Percentiles rank a stretch among this genome's conserved stretches.
Evolutionary conservation across 306 rosid genomes (phyloP).

Genomic region (Fagus sylvatica): DNA sequence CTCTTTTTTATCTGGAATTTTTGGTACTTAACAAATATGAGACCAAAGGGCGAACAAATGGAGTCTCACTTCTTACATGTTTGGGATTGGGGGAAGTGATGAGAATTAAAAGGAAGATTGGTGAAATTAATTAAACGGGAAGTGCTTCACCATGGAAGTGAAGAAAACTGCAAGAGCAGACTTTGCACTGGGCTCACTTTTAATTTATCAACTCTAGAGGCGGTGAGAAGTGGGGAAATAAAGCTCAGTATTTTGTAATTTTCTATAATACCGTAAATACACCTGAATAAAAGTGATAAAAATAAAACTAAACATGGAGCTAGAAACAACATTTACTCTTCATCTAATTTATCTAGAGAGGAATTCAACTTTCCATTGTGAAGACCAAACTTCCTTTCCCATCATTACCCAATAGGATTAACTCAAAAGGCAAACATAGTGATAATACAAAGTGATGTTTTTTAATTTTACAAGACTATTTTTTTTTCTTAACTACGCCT

Average conservation of each 20-base stretch:
- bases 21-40: background rate
- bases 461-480: background rate
- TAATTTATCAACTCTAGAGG: background rate
- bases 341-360: background rate
- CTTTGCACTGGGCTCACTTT: background rate
- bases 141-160: background rate
- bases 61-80: background rate
- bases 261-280: background rate
- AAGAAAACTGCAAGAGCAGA: slow-evolving; percentile 2
- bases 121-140: background rate
- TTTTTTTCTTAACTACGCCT: background rate
- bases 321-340: background rate
- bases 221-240: background rate
- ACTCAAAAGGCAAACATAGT: background rate
- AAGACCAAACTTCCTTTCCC: background rate
- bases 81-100: background rate
- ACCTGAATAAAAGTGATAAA: background rate
- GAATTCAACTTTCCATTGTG: background rate
- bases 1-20: background rate
- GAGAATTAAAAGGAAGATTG: background rate
- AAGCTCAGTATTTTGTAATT: background rate
- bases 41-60: background rate
- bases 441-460: background rate
- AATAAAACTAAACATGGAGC: background rate
- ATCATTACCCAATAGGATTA: background rate